These are phyloP conservation scores for Backusella parvicylindrica DNA, from an alignment of 192 early-diverging fungal species.

Conservation along the genomic window DNA sequence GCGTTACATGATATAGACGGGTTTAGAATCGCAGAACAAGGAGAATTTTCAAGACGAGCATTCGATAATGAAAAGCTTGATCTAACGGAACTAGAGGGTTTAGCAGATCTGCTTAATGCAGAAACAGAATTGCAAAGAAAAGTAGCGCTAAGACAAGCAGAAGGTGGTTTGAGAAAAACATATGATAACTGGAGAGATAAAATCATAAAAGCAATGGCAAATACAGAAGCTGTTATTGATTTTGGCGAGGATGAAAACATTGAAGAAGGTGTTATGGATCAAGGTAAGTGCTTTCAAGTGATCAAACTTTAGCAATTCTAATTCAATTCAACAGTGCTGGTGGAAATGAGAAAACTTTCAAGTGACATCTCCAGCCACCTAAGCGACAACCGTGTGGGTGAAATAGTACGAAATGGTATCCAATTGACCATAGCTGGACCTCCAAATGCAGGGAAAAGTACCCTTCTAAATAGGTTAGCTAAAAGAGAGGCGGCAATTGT, in stretches of 20 bases:
- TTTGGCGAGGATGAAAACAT: conserved; percentile 82
- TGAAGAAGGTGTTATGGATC: conserved; percentile 62
- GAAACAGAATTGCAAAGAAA: conserved; percentile 73
- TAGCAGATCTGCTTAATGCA: conserved; percentile 74
- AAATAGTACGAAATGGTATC: conserved; percentile 71
- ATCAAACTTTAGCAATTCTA: not conserved
- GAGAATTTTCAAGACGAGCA: conserved; percentile 72
- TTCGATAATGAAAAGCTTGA: conserved; percentile 74
- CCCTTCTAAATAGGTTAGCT: conserved; percentile 64
- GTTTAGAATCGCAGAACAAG: conserved; percentile 66
- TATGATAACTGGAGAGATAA: conserved; percentile 63
- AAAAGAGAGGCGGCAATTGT: conserved; percentile 74
- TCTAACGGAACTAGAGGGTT: conserved; percentile 67
- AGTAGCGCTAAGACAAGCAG: conserved; percentile 66
- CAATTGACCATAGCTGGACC: conserved; percentile 69
- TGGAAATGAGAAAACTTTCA: not conserved
- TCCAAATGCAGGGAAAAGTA: conserved; percentile 79
- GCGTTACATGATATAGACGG: conserved; percentile 45
- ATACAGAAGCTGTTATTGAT: conserved; percentile 70
- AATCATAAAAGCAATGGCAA: conserved; percentile 56
- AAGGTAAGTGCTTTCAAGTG: conserved; percentile 28
- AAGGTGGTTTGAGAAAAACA: conserved; percentile 57
- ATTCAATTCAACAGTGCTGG: not conserved
- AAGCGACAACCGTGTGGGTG: conserved; percentile 63
- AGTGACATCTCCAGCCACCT: conserved; percentile 43